phyloP scores from a whole-genome alignment of 202 grass and related monocot genomes.

The Carex sylvatica region DNA sequence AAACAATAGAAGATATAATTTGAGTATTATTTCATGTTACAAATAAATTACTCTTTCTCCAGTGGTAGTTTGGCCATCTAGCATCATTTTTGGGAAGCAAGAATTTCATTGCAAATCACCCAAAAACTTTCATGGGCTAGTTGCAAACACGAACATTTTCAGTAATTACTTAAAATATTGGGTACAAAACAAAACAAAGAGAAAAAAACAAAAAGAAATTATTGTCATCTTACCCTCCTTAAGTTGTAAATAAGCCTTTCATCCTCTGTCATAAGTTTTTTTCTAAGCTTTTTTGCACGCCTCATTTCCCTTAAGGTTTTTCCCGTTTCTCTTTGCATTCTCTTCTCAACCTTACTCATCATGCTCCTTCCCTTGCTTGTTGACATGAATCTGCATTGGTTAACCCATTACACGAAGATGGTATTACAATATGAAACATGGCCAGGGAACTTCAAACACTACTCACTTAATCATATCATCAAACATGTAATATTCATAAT shows the following conservation, averaged over 20 bases:
- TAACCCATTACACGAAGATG: not conserved
- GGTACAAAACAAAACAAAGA: not conserved
- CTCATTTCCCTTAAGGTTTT: slow-evolving; percentile 83
- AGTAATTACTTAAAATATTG: not conserved
- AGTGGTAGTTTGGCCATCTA: not conserved
- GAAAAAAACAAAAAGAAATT: not conserved
- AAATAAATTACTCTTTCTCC: not conserved
- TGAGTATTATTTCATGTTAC: not conserved
- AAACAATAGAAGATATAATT: not conserved
- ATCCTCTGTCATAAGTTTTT: slow-evolving; percentile 95
- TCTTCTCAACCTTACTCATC: slow-evolving; percentile 91
- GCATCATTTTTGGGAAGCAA: not conserved
- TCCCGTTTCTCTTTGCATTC: slow-evolving; percentile 84
- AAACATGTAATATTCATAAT: not conserved
- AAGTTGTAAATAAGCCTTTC: slow-evolving; percentile 85
- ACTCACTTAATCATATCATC: not conserved
- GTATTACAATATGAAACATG: not conserved
- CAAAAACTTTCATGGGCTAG: not conserved
- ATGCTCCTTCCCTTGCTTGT: slow-evolving; percentile 80
- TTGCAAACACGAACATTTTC: not conserved
- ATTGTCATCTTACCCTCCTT: slow-evolving; percentile 46
- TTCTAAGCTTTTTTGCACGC: slow-evolving; percentile 80
- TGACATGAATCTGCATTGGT: slow-evolving; percentile 58
- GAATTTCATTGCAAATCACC: not conserved
- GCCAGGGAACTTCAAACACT: not conserved